Base-by-base conservation (phyloP, 495 filamentous ascomycete genomes). In the Polyplosphaeria fusca region DNA sequence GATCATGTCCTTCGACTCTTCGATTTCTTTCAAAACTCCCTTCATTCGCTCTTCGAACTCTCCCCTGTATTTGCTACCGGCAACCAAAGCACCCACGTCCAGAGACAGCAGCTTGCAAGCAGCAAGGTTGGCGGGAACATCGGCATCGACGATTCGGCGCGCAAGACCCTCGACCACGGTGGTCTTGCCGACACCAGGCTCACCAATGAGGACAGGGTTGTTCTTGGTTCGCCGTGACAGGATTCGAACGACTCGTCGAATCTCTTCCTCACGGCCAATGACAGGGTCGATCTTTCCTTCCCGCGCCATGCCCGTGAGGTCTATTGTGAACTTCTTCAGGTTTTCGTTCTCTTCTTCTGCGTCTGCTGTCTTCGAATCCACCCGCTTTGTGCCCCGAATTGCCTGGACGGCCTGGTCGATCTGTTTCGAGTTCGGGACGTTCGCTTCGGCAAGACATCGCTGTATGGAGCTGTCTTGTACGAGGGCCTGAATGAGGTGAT, bases 41-140 rank as follows among this genome's bases (percentile, higher is more conserved):
- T 98, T 98, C 91, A 98, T 95, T 55, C 93, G 82, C 75, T 98
- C 93, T 70, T 98, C 93, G 63, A 98, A 98, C 71, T 98, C 93
- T 70, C 93, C 93, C 42, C 93, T 80, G 76, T 92, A 98, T 71
- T 98, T 98, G 79, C 90, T 96, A 49, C 93, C 93, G 23, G 93
- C 93, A 44, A 98, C 91, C 35, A 98, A 74, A 7, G 92, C 86
- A 55, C 93, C 93, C 48, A 98, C 93, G 67, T 98, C 93, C 12
- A 98, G 81, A 9, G 92, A 94, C 25, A 98, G 84, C 14, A 98
- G 78, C 65, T 87, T 92, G 79, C 93, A 97, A 51, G 87, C 86
- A 5, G 91, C 88, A n/a, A 98, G 76, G 65, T 96, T 95, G 62
- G 93, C 91, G 25, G 93, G 93, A 0, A 98, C 86, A 77, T 97